phyloP scores from a whole-genome alignment of 2,329 filamentous ascomycete genomes.

The Stachybotrys echinatus region DNA sequence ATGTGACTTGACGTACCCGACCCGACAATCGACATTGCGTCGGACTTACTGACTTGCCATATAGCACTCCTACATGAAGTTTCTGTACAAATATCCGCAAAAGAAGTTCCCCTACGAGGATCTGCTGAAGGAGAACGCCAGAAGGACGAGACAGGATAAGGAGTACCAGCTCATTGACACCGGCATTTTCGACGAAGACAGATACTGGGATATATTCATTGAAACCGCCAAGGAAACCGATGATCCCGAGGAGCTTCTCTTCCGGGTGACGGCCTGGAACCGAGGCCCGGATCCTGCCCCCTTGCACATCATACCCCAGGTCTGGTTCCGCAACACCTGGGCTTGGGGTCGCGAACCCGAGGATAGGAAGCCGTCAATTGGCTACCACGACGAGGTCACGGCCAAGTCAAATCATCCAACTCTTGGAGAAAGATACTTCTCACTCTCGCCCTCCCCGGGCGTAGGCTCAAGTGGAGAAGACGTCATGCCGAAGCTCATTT shows the following conservation, averaged over 20 bases:
- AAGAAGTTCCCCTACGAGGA: conserved; percentile 87
- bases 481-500: conserved; percentile 78
- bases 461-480: conserved; percentile 74
- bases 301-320: conserved; percentile 87
- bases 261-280: conserved; percentile 95
- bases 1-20: too few species aligned
- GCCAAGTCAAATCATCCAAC: conserved; percentile 74
- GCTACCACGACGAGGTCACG: conserved; percentile 58
- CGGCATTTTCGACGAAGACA: conserved; percentile 78
- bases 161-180: conserved; percentile 94
- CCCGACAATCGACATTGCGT: neutral
- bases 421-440: conserved; percentile 76
- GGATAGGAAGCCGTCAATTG: conserved; percentile 76
- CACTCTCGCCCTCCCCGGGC: conserved; percentile 85
- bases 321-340: conserved; percentile 98
- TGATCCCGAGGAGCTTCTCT: conserved; percentile 84
- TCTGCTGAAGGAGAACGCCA: conserved; percentile 76
- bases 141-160: conserved; percentile 66
- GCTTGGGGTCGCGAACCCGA: conserved; percentile 78
- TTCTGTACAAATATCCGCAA: conserved; percentile 95
- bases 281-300: conserved; percentile 85
- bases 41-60: conserved; percentile 9
- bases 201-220: conserved; percentile 96
- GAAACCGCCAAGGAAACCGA: conserved; percentile 94
- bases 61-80: conserved; percentile 98